Percentiles rank a stretch among this genome's conserved stretches.
phyloP scores from a whole-genome alignment of 257 asterid species.

The Paraleonurus japonicus region DNA sequence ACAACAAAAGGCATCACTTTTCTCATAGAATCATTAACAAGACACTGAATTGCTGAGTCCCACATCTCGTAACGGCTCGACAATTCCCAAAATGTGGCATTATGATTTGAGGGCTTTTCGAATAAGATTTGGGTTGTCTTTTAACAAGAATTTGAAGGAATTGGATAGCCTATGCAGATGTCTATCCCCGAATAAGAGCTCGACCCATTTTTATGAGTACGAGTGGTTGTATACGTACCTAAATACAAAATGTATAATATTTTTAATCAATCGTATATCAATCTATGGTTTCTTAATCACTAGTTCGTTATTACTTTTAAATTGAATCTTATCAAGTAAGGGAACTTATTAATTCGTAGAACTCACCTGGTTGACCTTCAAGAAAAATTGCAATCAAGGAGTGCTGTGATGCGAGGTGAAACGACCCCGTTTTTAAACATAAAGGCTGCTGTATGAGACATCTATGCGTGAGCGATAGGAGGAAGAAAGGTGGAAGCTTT shows the following conservation, averaged over 20 bases:
- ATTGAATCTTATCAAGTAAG: not conserved
- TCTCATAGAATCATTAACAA: constrained; percentile 64
- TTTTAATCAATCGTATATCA: not conserved
- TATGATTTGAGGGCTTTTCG: constrained; percentile 17
- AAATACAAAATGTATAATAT: constrained; percentile 24
- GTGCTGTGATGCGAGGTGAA: constrained; percentile 41
- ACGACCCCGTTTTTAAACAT: constrained; percentile 70
- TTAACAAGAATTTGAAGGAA: constrained; percentile 55
- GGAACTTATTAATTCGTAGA: not conserved
- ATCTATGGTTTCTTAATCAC: not conserved
- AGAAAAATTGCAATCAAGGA: constrained; percentile 67
- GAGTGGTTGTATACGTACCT: constrained; percentile 98
- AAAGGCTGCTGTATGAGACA: constrained; percentile 43
- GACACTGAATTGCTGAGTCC: constrained; percentile 55
- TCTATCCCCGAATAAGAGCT: constrained; percentile 76
- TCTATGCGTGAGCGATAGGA: constrained; percentile 5
- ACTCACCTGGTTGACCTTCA: constrained; percentile 68
- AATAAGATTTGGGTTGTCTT: constrained; percentile 55
- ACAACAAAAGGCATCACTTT: constrained; percentile 52
- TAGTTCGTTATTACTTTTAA: not conserved
- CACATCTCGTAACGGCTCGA: constrained; percentile 34
- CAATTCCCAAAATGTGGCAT: constrained; percentile 24
- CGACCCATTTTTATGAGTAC: constrained; percentile 73
- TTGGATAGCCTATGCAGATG: constrained; percentile 67
- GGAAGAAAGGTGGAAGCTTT: not conserved